Evolutionary conservation across 1,284 basidiomycete species (phyloP).

Genomic region (Leccinum ponderosum): DNA sequence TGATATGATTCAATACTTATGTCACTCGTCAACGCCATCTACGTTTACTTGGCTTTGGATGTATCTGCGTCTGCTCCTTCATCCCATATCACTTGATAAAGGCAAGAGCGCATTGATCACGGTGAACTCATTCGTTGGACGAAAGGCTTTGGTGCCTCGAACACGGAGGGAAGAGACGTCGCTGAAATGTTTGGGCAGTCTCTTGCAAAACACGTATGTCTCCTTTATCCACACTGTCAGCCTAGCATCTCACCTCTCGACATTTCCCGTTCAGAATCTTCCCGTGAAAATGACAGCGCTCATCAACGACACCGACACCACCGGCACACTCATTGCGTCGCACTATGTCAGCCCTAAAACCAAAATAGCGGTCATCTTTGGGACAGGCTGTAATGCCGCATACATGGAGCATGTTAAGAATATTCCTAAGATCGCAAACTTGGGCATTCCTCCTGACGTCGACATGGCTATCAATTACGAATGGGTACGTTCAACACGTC

Average conservation of each 20-base stretch:
- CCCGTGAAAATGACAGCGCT: slow-evolving; percentile 82
- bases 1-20: background rate
- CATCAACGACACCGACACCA: slow-evolving; percentile 98
- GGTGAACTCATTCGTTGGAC: slow-evolving; percentile 97
- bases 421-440: slow-evolving; percentile 76
- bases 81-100: slow-evolving; percentile 31
- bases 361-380: slow-evolving; percentile 95
- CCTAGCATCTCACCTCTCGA: background rate
- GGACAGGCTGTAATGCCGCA: slow-evolving; percentile 98
- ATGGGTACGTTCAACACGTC: slow-evolving; percentile 57
- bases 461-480: slow-evolving; percentile 98
- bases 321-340: slow-evolving; percentile 95
- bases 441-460: slow-evolving; percentile 68
- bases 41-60: background rate
- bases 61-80: background rate
- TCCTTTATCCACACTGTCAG: background rate
- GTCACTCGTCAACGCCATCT: background rate
- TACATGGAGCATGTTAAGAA: slow-evolving; percentile 88
- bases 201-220: slow-evolving; percentile 69
- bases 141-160: slow-evolving; percentile 93
- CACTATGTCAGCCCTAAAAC: slow-evolving; percentile 93
- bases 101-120: slow-evolving; percentile 93
- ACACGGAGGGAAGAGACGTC: slow-evolving; percentile 93
- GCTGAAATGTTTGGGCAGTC: slow-evolving; percentile 90
- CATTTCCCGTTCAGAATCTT: slow-evolving; percentile 46